Conservation (phyloP, 192 early-diverging fungal species). For the Physocladia obscura region DNA sequence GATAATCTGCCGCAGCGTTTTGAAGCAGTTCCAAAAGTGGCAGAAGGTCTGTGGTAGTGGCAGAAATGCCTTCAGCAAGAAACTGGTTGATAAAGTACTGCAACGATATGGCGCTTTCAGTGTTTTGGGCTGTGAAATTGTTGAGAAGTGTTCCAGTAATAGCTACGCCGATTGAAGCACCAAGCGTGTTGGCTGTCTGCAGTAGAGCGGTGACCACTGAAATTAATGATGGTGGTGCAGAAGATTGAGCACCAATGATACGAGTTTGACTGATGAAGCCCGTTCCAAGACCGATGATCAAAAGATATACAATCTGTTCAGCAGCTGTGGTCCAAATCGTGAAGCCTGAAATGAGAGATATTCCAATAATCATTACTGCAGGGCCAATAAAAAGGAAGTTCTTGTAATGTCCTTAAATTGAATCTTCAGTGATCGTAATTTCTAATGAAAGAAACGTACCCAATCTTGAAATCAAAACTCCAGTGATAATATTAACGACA, state of each 20-base stretch:
- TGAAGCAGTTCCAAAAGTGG: neutral
- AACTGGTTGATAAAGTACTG: neutral
- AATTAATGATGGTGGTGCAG: conserved; percentile 63
- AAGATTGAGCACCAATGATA: conserved; percentile 71
- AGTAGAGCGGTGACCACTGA: conserved; percentile 71
- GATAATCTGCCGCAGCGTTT: neutral
- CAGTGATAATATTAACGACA: conserved; percentile 62
- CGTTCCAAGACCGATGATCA: conserved; percentile 73
- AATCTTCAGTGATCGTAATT: neutral
- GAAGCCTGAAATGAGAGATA: conserved; percentile 64
- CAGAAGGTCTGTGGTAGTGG: neutral
- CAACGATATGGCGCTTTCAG: conserved; percentile 15
- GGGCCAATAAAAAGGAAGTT: conserved; percentile 65
- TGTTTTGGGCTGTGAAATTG: conserved; percentile 32
- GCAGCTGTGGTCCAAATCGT: conserved; percentile 43
- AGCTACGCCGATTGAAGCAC: conserved; percentile 1
- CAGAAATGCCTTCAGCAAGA: neutral
- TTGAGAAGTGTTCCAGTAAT: conserved; percentile 28
- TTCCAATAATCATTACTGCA: conserved; percentile 58
- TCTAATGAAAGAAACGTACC: conserved; percentile 56
- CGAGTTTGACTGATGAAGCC: conserved; percentile 75
- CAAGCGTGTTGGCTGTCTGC: conserved; percentile 65
- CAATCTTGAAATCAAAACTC: conserved; percentile 61
- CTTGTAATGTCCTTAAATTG: conserved; percentile 56
- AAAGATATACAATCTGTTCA: conserved; percentile 59